Percentiles rank a stretch among this genome's conserved stretches.
Evolutionary conservation across 129 eudicot species (phyloP).

Genomic region (Chrysanthemum makinoi): DNA sequence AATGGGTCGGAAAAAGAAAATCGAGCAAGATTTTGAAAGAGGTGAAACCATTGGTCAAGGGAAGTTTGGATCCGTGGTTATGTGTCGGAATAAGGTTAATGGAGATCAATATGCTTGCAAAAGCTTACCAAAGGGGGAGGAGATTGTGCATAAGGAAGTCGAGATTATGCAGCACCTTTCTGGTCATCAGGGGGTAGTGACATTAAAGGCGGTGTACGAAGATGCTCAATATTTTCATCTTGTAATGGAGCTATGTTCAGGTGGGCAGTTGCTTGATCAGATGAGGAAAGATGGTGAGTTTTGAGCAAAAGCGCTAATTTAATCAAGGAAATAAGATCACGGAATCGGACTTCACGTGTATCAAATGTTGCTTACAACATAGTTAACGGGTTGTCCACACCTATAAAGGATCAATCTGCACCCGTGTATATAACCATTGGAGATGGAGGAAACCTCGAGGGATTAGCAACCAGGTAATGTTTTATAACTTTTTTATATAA

Average conservation of each 20-base stretch:
- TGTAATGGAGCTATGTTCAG: slow-evolving; percentile 57
- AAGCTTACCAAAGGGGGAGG: slow-evolving; percentile 48
- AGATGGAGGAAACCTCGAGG: slow-evolving; percentile 89
- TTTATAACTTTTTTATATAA: not conserved
- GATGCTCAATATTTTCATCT: slow-evolving; percentile 44
- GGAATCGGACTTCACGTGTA: too few species aligned
- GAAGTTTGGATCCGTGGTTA: slow-evolving; percentile 53
- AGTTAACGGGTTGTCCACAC: slow-evolving; percentile 67
- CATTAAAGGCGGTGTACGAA: slow-evolving; percentile 51
- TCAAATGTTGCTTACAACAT: slow-evolving; percentile 77
- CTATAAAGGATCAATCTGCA: slow-evolving; percentile 66
- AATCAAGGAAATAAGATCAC: slow-evolving; percentile 48
- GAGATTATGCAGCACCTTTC: slow-evolving; percentile 66
- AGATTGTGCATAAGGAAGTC: slow-evolving; percentile 57
- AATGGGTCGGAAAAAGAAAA: slow-evolving; percentile 53
- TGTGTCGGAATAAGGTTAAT: slow-evolving; percentile 35
- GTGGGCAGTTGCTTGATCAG: slow-evolving; percentile 52
- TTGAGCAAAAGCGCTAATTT: slow-evolving; percentile 51
- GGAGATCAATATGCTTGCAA: slow-evolving; percentile 52
- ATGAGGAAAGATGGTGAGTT: slow-evolving; percentile 45
- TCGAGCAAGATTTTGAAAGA: slow-evolving; percentile 41
- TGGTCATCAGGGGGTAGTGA: slow-evolving; percentile 57
- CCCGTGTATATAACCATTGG: slow-evolving; percentile 92
- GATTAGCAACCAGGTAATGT: slow-evolving; percentile 75
- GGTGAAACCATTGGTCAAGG: slow-evolving; percentile 49